These are phyloP conservation scores for Ramichloridium luteum DNA, from an alignment of 2,329 filamentous ascomycete species.

Conservation along the genomic window DNA sequence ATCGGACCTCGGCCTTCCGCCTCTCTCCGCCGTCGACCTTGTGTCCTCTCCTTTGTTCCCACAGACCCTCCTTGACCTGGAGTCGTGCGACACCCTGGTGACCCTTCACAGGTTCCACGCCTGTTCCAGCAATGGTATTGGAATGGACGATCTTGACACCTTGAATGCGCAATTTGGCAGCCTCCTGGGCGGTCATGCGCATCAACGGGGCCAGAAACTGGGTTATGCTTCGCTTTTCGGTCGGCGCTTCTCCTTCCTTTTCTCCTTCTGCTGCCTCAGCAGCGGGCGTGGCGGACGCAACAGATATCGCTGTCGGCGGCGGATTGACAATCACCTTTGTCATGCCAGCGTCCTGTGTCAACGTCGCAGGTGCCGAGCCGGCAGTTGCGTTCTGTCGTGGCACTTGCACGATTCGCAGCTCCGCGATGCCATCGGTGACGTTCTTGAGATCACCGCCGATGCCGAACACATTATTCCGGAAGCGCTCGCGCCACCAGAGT, in stretches of 20 bases:
- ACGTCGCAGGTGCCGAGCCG: slow-evolving; percentile 29
- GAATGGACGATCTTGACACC: slow-evolving; percentile 58
- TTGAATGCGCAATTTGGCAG: slow-evolving; percentile 46
- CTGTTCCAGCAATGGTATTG: slow-evolving; percentile 61
- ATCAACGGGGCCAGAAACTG: slow-evolving; percentile 8
- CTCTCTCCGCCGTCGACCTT: slow-evolving; percentile 97
- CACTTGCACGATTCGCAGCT: slow-evolving; percentile 47
- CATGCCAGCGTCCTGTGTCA: slow-evolving; percentile 42
- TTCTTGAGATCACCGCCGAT: slow-evolving; percentile 69
- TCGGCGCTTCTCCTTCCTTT: slow-evolving; percentile 22
- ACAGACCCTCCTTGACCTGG: slow-evolving; percentile 71
- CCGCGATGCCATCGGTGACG: slow-evolving; percentile 51
- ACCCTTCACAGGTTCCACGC: slow-evolving; percentile 55
- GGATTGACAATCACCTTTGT: slow-evolving; percentile 50
- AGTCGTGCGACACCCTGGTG: slow-evolving; percentile 51
- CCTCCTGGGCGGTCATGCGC: slow-evolving; percentile 16
- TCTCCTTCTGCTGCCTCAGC: slow-evolving; percentile 19
- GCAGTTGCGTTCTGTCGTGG: slow-evolving; percentile 25
- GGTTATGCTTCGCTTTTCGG: slow-evolving; percentile 18
- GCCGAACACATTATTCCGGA: slow-evolving; percentile 63
- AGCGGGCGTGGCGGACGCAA: no score
- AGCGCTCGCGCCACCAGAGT: slow-evolving; percentile 76
- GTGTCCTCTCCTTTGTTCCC: slow-evolving; percentile 74
- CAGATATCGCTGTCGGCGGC: slow-evolving; percentile 25
- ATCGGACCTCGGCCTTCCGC: slow-evolving; percentile 69